Evolutionary conservation across 257 asterid species (phyloP).

Genomic region (Craterostigma plantagineum): DNA sequence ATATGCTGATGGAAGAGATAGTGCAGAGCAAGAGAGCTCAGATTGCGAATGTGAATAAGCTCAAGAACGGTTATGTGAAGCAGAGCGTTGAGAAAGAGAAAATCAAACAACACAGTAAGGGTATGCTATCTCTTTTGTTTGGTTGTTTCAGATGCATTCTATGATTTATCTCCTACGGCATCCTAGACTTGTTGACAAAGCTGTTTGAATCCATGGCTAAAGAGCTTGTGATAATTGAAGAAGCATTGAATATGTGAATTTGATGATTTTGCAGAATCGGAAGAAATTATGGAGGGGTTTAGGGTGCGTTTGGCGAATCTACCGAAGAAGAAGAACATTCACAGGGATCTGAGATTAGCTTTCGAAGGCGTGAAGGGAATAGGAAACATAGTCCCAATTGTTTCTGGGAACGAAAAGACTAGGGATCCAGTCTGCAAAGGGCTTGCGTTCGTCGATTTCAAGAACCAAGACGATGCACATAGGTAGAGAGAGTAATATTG

Average conservation of each 20-base stretch:
- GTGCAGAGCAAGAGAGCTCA: constrained; percentile 75
- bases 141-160: not conserved
- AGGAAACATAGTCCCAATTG: constrained; percentile 48
- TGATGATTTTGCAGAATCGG: constrained; percentile 16
- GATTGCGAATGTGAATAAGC: constrained; percentile 55
- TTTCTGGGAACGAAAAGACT: constrained; percentile 70
- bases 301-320: constrained; percentile 73
- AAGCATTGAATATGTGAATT: too few species aligned
- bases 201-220: too few species aligned
- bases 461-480: constrained; percentile 41
- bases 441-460: constrained; percentile 55
- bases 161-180: not conserved
- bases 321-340: constrained; percentile 84
- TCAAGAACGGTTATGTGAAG: constrained; percentile 30
- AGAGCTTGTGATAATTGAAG: too few species aligned
- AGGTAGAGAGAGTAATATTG: constrained; percentile 20
- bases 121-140: constrained; percentile 14
- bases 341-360: constrained; percentile 52
- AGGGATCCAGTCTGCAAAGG: constrained; percentile 94
- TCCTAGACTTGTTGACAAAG: too few species aligned
- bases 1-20: constrained; percentile 67
- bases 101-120: constrained; percentile 29
- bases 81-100: constrained; percentile 19
- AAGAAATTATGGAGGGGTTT: constrained; percentile 22
- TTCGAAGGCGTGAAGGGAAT: constrained; percentile 64